A percentile compares a stretch with the other conserved stretches of the same genome.
Evolutionary conservation across 805 yeast species (phyloP).

Genomic region (Saccharomycopsis sp.): DNA sequence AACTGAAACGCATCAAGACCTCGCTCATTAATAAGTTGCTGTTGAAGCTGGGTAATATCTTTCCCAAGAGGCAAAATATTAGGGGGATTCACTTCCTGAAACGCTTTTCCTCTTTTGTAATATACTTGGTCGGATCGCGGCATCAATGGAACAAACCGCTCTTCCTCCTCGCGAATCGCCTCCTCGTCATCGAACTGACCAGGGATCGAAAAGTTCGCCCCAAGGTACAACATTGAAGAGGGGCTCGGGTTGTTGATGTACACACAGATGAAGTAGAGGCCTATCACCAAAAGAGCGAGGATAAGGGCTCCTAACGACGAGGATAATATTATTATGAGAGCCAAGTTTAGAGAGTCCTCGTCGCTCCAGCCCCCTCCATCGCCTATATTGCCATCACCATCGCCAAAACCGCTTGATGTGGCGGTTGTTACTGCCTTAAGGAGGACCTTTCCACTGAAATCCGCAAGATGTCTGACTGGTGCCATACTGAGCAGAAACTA

Average conservation of each 20-base stretch:
- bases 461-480: slow-evolving; percentile 2
- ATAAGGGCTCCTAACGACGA: slow-evolving; percentile 15
- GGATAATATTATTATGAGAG: slow-evolving; percentile 11
- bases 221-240: background rate
- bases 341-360: slow-evolving; percentile 6
- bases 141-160: slow-evolving; percentile 7
- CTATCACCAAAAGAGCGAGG: slow-evolving; percentile 15
- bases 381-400: slow-evolving; percentile 4
- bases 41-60: slow-evolving; percentile 11
- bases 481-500: slow-evolving; percentile 1
- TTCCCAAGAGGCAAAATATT: slow-evolving; percentile 10
- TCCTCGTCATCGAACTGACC: slow-evolving; percentile 6
- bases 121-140: background rate
- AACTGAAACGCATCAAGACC: slow-evolving; percentile 21
- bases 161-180: slow-evolving; percentile 9
- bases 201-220: slow-evolving; percentile 7
- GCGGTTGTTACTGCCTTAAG: background rate
- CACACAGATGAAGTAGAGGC: slow-evolving; percentile 18
- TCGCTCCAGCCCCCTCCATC: slow-evolving; percentile 1
- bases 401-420: background rate
- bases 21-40: slow-evolving; percentile 18
- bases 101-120: slow-evolving; percentile 6
- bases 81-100: slow-evolving; percentile 15
- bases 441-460: background rate
- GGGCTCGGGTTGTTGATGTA: slow-evolving; percentile 2